Evolutionary conservation across 345 rosid genomes (phyloP).

Genomic region (Clarkia xantiana): DNA sequence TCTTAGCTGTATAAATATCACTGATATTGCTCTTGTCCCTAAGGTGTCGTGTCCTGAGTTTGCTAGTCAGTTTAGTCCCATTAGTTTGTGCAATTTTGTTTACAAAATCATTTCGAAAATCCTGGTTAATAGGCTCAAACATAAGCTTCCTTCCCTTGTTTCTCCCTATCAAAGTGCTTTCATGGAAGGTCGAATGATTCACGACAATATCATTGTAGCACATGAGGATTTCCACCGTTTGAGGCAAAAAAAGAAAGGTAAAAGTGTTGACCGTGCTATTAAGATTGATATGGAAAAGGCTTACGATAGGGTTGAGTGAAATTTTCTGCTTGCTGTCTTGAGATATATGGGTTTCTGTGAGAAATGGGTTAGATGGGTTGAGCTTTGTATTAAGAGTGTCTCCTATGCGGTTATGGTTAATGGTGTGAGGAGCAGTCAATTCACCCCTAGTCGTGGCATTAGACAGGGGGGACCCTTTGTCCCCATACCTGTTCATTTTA

Average conservation of each 20-base stretch:
- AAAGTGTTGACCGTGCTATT: background rate
- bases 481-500: background rate
- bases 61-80: background rate
- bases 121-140: background rate
- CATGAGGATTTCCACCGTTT: background rate
- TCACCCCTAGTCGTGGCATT: background rate
- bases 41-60: background rate
- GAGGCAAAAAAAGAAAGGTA: background rate
- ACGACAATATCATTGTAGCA: background rate
- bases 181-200: background rate
- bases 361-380: background rate
- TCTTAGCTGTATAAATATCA: too few species aligned
- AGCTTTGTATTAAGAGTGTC: background rate
- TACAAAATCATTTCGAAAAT: background rate
- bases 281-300: background rate
- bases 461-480: background rate
- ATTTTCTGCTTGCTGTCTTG: background rate
- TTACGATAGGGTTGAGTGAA: background rate
- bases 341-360: background rate
- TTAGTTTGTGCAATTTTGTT: background rate
- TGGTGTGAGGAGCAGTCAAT: background rate
- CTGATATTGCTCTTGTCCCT: background rate
- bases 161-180: background rate
- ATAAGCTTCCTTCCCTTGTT: background rate
- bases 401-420: background rate